Conservation (phyloP, 306 rosid genomes). For the Cicer yamashitae region DNA sequence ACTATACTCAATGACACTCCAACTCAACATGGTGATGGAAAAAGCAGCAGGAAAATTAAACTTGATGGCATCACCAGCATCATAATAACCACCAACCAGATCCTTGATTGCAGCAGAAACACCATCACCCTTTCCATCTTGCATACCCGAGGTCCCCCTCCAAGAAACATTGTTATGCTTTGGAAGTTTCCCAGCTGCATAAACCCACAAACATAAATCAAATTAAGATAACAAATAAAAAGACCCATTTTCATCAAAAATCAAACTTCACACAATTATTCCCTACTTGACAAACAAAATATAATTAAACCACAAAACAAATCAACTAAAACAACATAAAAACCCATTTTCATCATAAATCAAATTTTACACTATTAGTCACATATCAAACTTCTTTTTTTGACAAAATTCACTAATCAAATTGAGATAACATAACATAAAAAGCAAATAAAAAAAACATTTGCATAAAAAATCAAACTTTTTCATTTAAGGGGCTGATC, state of each 20-base stretch:
- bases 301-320: neutral
- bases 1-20: slow-evolving; percentile 97
- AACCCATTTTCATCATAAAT: neutral
- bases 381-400: neutral
- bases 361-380: neutral
- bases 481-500: too few species aligned
- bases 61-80: slow-evolving; percentile 98
- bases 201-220: slow-evolving; percentile 13
- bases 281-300: neutral
- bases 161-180: slow-evolving; percentile 96
- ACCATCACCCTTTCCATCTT: slow-evolving; percentile 63
- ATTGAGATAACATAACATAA: neutral
- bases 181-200: slow-evolving; percentile 89
- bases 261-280: neutral
- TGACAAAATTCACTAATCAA: neutral
- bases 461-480: too few species aligned
- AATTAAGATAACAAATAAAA: neutral
- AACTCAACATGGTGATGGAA: slow-evolving; percentile 90
- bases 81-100: slow-evolving; percentile 89
- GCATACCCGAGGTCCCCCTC: slow-evolving; percentile 84
- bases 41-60: slow-evolving; percentile 85
- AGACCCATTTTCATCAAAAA: neutral
- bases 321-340: neutral
- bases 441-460: too few species aligned
- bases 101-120: slow-evolving; percentile 59